These are phyloP conservation scores for Drechslerella dactyloides DNA, from an alignment of 2,329 filamentous ascomycete species.

Conservation along the genomic window DNA sequence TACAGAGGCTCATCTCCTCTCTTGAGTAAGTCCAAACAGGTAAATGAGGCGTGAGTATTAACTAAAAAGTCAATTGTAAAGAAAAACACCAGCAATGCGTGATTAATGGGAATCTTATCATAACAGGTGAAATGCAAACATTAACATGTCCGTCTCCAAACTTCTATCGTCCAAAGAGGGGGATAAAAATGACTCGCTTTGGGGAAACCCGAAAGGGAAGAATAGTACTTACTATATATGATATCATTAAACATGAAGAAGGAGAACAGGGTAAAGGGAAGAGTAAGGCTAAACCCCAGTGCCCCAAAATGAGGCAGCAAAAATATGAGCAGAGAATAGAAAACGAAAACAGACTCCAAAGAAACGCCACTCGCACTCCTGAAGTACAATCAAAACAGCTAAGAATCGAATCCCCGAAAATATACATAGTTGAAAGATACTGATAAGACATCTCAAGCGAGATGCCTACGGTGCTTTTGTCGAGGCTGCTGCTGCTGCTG, in stretches of 20 bases:
- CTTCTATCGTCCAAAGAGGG: too few species aligned
- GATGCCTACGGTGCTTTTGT: background rate
- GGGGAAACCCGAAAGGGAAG: slow-evolving; percentile 7
- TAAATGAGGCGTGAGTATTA: too few species aligned
- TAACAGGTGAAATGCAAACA: too few species aligned
- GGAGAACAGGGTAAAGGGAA: background rate
- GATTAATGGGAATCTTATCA: too few species aligned
- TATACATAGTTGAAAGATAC: slow-evolving; percentile 18
- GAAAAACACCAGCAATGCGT: too few species aligned
- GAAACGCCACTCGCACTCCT: slow-evolving; percentile 31
- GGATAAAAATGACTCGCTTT: slow-evolving; percentile 18
- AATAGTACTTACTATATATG: slow-evolving; percentile 1
- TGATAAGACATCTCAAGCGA: slow-evolving; percentile 14
- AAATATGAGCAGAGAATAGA: slow-evolving; percentile 20
- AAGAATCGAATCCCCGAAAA: slow-evolving; percentile 12
- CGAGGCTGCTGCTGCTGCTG: too few species aligned
- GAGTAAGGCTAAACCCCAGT: background rate
- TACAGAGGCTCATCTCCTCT: too few species aligned
- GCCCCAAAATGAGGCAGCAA: slow-evolving; percentile 6
- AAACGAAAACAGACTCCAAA: slow-evolving; percentile 30
- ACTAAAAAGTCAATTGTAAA: too few species aligned
- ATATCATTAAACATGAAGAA: slow-evolving; percentile 42
- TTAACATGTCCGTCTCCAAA: too few species aligned
- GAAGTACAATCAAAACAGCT: slow-evolving; percentile 16
- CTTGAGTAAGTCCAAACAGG: too few species aligned